These are phyloP conservation scores for Phytophthora pluvialis DNA, from an alignment of 352 stramenopile genomes.

Conservation along the genomic window DNA sequence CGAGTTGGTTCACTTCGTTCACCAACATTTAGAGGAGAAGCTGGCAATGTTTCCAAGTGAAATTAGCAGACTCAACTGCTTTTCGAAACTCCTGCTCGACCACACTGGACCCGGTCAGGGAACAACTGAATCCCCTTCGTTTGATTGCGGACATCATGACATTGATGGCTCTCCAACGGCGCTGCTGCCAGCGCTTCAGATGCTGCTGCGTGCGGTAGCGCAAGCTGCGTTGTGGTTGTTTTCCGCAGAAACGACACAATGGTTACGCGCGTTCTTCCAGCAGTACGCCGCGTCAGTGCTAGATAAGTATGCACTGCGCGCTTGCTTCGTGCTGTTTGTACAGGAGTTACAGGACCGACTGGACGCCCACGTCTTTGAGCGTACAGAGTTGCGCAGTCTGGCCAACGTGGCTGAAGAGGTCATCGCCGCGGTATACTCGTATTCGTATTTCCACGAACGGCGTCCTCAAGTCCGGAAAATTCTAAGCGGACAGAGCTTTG, in stretches of 20 bases:
- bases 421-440: constrained; percentile 59
- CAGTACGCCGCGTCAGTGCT: constrained; percentile 36
- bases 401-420: constrained; percentile 54
- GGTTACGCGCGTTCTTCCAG: constrained; percentile 45
- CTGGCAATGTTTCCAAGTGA: neutral
- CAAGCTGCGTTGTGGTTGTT: constrained; percentile 56
- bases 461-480: constrained; percentile 49
- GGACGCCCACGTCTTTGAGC: constrained; percentile 37
- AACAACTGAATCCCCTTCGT: neutral
- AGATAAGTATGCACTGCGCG: constrained; percentile 47
- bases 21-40: constrained; percentile 41
- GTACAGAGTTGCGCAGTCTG: constrained; percentile 30
- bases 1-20: constrained; percentile 46
- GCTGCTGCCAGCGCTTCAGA: constrained; percentile 41
- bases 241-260: constrained; percentile 43
- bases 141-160: neutral
- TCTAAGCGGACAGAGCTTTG: constrained; percentile 50
- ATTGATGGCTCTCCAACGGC: neutral
- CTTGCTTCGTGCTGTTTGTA: constrained; percentile 50
- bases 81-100: constrained; percentile 51
- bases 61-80: constrained; percentile 51
- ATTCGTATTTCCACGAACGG: constrained; percentile 50
- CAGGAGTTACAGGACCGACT: constrained; percentile 45
- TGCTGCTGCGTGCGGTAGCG: constrained; percentile 41
- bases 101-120: constrained; percentile 14